phyloP scores from a whole-genome alignment of 2,329 filamentous ascomycete genomes.

The Immersiporthe knoxdaviesiana region DNA sequence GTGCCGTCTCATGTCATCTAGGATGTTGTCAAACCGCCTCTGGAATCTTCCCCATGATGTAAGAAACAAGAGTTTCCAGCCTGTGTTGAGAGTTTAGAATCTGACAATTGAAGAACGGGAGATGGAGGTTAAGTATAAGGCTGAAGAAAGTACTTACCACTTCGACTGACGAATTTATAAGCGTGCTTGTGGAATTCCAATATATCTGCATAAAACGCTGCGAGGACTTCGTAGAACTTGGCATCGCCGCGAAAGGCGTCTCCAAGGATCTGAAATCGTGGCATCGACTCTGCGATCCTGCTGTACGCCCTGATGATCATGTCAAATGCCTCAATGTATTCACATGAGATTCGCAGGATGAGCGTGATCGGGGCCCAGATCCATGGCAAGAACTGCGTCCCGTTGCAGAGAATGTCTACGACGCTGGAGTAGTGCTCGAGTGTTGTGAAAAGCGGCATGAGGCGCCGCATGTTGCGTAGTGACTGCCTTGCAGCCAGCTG shows the following conservation, averaged over 20 bases:
- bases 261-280: slow-evolving; percentile 43
- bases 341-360: slow-evolving; percentile 38
- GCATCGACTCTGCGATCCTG: slow-evolving; percentile 43
- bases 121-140: background rate
- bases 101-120: slow-evolving; percentile 23
- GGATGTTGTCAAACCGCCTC: slow-evolving; percentile 39
- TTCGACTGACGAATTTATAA: slow-evolving; percentile 48
- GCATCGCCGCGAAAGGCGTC: slow-evolving; percentile 36
- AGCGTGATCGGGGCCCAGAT: slow-evolving; percentile 51
- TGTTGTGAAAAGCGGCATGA: slow-evolving; percentile 46
- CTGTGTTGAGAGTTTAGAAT: slow-evolving; percentile 36
- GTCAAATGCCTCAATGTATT: slow-evolving; percentile 47
- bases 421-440: slow-evolving; percentile 47
- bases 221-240: slow-evolving; percentile 46
- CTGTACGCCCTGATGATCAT: slow-evolving; percentile 45
- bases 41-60: slow-evolving; percentile 46
- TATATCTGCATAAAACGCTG: slow-evolving; percentile 52
- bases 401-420: slow-evolving; percentile 49
- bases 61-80: slow-evolving; percentile 42
- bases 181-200: slow-evolving; percentile 51
- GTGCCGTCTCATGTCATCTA: slow-evolving; percentile 40
- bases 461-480: slow-evolving; percentile 48
- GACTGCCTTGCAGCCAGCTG: slow-evolving; percentile 42
- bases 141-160: slow-evolving; percentile 32
- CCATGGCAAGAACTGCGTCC: slow-evolving; percentile 49